Base-by-base conservation (phyloP, 1,139 yeast species). In the Suhomyces taliae region DNA sequence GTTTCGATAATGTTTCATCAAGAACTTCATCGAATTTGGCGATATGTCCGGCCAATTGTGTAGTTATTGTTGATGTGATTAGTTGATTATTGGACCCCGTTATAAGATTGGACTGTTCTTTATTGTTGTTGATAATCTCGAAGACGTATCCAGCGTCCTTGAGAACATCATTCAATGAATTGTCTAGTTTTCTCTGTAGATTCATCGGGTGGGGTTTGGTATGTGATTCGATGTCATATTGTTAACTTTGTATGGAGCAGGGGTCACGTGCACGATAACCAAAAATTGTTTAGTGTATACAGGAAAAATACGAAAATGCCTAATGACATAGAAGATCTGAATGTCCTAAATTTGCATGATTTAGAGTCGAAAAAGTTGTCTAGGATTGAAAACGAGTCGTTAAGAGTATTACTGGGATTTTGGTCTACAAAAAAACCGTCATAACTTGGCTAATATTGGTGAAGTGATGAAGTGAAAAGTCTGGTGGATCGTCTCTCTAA, bases 31-130 rank as follows among this genome's bases (percentile, higher is more conserved):
- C 79, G 49, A 75, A 74, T 43, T 65, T 66, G 40, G 62, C 54
- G n/a, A 75, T 65, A 51, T 69, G 69, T 44, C 57, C 59, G 11
- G 71, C 61, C 12, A 75, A 60, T 52, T 72, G 78, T n/a, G 68
- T 61, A n/a, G 72, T 66, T 12, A 75, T 69, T 24, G 67, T 63
- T 4, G 75, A 74, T 4, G 75, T 66, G 35, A 75, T 72, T 36
- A 75, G 57, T 53, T 72, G 78, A 56, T 71, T 74, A 51, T 74
- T 75, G 19, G 72, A 64, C 1, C 79, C 79, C 1, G 78, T 70
- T 31, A 74, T 65, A 35, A 74, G 58, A 52, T 74, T 74, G 51
- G 77, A 70, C 53, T 72, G 78, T 43, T 66, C 65, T 50, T 69
- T 71, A 51, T 73, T 74, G 53, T 70, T 72, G 54, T 69, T 71